phyloP scores from a whole-genome alignment of 164 flowering plant genomes.

The Magnolia sinica region DNA sequence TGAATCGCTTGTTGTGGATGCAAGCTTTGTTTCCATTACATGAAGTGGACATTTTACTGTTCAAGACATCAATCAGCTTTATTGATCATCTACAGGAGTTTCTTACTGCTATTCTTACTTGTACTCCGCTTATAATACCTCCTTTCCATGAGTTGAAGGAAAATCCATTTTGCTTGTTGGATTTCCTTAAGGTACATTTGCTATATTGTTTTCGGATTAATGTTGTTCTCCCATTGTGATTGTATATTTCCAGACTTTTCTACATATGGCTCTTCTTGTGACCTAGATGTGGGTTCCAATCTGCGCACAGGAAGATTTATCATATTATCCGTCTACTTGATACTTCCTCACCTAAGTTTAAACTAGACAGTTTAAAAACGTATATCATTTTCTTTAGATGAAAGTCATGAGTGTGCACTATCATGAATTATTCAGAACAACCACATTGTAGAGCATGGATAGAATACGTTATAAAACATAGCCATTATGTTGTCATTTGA shows the following conservation, averaged over 20 bases:
- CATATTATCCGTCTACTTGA: not conserved
- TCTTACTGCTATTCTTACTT: slow-evolving; percentile 59
- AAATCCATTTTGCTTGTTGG: slow-evolving; percentile 46
- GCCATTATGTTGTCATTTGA: too few species aligned
- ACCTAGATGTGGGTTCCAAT: not conserved
- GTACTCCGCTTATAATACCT: slow-evolving; percentile 64
- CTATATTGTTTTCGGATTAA: not conserved
- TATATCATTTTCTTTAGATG: too few species aligned
- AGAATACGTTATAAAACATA: too few species aligned
- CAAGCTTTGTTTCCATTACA: slow-evolving; percentile 61
- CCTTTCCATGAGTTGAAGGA: slow-evolving; percentile 52
- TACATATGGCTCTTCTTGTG: not conserved
- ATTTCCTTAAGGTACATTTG: slow-evolving; percentile 58
- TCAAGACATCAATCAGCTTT: slow-evolving; percentile 87
- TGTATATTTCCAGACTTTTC: not conserved
- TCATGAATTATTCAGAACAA: too few species aligned
- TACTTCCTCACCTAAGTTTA: not conserved
- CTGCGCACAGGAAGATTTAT: not conserved
- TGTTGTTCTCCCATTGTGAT: not conserved
- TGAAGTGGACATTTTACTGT: slow-evolving; percentile 56
- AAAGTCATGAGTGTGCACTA: too few species aligned
- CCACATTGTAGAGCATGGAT: too few species aligned
- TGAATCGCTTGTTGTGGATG: slow-evolving; percentile 92
- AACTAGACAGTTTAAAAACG: not conserved
- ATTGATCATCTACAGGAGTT: slow-evolving; percentile 93